Evolutionary conservation across 257 asterid genomes (phyloP), one percentile per base, ranked within the genome.

Genomic region (Solanum lycopersicoides): DNA sequence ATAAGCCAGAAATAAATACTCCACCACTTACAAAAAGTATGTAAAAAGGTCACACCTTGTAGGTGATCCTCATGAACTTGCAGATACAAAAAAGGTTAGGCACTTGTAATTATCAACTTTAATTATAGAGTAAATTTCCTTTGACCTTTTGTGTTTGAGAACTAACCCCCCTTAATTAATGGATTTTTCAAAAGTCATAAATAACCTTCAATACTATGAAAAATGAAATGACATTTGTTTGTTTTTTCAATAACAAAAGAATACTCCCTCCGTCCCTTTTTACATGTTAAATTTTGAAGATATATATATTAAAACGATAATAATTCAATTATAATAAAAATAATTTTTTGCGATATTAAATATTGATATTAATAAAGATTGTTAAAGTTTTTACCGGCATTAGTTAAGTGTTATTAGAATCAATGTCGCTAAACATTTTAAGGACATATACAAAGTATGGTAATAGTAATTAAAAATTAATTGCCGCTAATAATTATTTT

Each of bases 41-140:
- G 73, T 66, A 9, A 23, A 75, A 75, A 39, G 56, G 53, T 47
- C 42, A 39, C 32, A 39, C 34, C 21, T 23, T 9, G 68, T 60
- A 60, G 68, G 28, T 60, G 68, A 34, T 72, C 7, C 79, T 73
- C 80, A 35, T 73, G 42, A 73, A 73, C 39, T 72, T 74, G 82
- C 6, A 74, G 18, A 74, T 35, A 37, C 18, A 35, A 18, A 37
- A 35, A 37, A 9, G 4, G 50, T 74, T 74, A 21, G 82, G 47
- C 82, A 37, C 23, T 74, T 74, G 82, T 74, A 74, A 21, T 74
- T 74, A 39, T 35, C 82, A 18, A 18, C 79, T 9, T 72, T 72
- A 72, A 72, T 16, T 72, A 34, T 72, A 18, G 45, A 34, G 25
- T 32, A 72, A 72, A 32, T 16, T 28, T 37, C 42, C 44, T 21